phyloP scores from a whole-genome alignment of 1,284 basidiomycete genomes.

The Trichosporon coremiiforme region DNA sequence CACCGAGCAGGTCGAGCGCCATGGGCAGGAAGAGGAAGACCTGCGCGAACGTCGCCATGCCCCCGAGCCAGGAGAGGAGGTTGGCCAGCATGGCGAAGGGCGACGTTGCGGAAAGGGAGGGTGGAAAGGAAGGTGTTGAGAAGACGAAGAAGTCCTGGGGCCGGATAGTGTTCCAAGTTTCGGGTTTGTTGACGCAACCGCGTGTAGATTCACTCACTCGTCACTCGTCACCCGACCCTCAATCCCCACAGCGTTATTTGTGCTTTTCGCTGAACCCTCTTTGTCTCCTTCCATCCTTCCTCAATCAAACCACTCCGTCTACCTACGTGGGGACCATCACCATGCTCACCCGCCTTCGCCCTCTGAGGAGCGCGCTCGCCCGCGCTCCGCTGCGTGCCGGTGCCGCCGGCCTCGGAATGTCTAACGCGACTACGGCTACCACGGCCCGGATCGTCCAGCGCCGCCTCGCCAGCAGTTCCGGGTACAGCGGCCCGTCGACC shows the following conservation, averaged over 20 bases:
- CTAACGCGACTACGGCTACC: conserved; percentile 19
- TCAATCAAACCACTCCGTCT: neutral
- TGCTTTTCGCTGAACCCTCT: neutral
- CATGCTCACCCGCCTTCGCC: conserved; percentile 10
- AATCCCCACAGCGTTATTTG: conserved; percentile 12
- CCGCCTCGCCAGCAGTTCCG: conserved; percentile 6
- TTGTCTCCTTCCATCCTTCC: neutral
- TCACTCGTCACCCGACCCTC: neutral
- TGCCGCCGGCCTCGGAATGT: neutral
- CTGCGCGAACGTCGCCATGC: conserved; percentile 51
- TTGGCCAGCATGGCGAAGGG: conserved; percentile 23
- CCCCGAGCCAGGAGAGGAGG: conserved; percentile 44
- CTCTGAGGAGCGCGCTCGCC: conserved; percentile 5
- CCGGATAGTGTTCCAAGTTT: neutral
- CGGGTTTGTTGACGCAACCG: conserved; percentile 17
- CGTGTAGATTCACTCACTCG: neutral
- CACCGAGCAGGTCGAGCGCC: conserved; percentile 52
- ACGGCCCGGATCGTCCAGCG: neutral
- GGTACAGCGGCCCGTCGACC: conserved; percentile 20
- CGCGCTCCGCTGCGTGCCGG: conserved; percentile 18
- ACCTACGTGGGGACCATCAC: neutral
- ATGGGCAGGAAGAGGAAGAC: conserved; percentile 53
- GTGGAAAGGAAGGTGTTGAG: conserved; percentile 12
- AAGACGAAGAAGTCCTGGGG: neutral
- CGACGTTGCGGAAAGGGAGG: conserved; percentile 1